Percentiles rank a stretch among this genome's conserved stretches.
These are phyloP conservation scores for Saccharomycopsis sp. DNA, from an alignment of 805 yeast genomes.

Conservation along the genomic window DNA sequence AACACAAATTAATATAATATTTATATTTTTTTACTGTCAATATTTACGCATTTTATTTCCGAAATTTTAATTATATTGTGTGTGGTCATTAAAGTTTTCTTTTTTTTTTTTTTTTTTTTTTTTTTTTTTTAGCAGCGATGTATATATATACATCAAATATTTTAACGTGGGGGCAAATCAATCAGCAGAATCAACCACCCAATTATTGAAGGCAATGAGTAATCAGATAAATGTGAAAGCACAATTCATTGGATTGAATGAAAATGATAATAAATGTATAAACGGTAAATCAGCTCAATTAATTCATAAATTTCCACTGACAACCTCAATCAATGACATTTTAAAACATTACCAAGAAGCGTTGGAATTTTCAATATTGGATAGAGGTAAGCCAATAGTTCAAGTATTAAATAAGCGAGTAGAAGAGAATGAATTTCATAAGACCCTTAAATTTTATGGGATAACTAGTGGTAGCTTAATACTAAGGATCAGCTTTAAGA, in stretches of 20 bases:
- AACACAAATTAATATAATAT: no score
- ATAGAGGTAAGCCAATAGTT: not conserved
- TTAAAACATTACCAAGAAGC: not conserved
- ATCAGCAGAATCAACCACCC: no score
- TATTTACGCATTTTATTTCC: no score
- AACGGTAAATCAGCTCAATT: not conserved
- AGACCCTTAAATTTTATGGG: slow-evolving; percentile 25
- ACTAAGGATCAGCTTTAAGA: slow-evolving; percentile 25
- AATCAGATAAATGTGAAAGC: not conserved
- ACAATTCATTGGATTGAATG: not conserved
- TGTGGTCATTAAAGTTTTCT: no score
- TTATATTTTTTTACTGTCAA: no score
- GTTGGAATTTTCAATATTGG: not conserved
- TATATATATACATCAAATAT: no score
- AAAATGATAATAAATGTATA: no score
- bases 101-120: no score
- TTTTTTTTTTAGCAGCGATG: no score
- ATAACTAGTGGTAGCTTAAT: slow-evolving; percentile 26
- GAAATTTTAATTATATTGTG: no score
- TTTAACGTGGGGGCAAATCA: no score
- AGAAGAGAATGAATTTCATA: slow-evolving; percentile 21
- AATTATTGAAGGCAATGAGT: no score
- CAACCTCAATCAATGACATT: not conserved
- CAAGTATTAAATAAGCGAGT: not conserved
- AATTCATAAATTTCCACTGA: not conserved